Evolutionary conservation across 2,329 filamentous ascomycete genomes (phyloP), one percentile per base, ranked within the genome.

Genomic region (Arthroderma sp.): DNA sequence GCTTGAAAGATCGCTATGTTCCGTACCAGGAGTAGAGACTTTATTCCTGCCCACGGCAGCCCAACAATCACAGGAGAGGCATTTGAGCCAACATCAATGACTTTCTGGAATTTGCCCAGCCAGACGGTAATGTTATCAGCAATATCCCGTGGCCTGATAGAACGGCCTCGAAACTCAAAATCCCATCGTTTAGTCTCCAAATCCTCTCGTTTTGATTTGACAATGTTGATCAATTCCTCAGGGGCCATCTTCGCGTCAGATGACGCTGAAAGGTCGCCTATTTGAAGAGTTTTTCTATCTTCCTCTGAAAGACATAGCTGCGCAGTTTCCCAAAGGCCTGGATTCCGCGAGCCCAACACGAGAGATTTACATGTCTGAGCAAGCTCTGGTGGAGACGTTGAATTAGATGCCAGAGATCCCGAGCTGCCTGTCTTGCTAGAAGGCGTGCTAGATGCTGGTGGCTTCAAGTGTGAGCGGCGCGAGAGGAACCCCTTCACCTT

Each of bases 11-110:
- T 29, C 4, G 22, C 9, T 15, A n/a, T 4, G 29, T 27, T 28
- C n/a, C 49, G 30, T 45, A 48, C 49, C 33, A 40, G 42, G 30
- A 52, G 43, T 10, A 53, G 27, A 36, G 51, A 49, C 3, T 45
- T 39, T n/a, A 53, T 36, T 28, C 36, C 45, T 15, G 50, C 49
- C 50, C 49, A 53, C 4, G 47, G 49, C 6, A 50, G 41, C 9
- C 45, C 50, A 27, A 49, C 49, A 45, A 51, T 42, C n/a, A 29
- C 30, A 3, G 49, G 45, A 29, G 51, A 45, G 42, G 40, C 46
- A 40, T 48, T 46, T 11, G 43, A 38, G 9, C 15, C 49, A 5
- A 45, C 29, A 30, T 53, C 50, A 8, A 42, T 47, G 22, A 47
- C 38, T 8, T 10, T 36, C 27, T 48, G 43, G 38, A 52, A 49